Conservation (phyloP, 257 asterid species). For the Solanum dulcamara region DNA sequence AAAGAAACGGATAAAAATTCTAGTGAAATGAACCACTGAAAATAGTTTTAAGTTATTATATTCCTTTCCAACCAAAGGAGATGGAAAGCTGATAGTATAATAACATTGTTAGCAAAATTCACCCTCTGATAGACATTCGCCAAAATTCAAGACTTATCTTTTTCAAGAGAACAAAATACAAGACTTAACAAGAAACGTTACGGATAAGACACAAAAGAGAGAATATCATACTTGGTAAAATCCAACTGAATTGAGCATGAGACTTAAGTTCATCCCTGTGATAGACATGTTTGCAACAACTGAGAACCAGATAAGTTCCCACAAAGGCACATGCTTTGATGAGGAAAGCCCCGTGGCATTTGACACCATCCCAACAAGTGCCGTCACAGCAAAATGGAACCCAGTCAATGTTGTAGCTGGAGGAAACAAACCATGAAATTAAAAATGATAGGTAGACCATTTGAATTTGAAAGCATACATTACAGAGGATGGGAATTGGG, state of each 20-base stretch:
- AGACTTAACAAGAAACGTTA: background rate
- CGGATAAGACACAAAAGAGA: background rate
- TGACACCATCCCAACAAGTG: constrained; percentile 86
- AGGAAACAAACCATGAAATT: constrained; percentile 1
- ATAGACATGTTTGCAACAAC: constrained; percentile 87
- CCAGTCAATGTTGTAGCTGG: constrained; percentile 97
- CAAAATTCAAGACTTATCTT: background rate
- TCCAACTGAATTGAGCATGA: constrained; percentile 98
- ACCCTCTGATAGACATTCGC: background rate
- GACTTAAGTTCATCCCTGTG: constrained; percentile 96
- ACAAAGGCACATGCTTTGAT: constrained; percentile 81
- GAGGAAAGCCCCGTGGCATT: constrained; percentile 83
- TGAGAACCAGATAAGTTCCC: constrained; percentile 99
- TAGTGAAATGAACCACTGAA: background rate
- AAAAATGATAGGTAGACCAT: background rate
- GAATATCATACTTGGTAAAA: constrained; percentile 72
- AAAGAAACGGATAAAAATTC: background rate
- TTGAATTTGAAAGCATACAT: background rate
- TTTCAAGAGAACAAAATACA: background rate
- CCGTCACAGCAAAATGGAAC: constrained; percentile 90
- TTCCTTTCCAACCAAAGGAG: background rate
- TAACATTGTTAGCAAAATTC: background rate
- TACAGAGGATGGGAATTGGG: constrained; percentile 1
- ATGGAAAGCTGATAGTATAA: background rate
- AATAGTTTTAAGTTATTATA: background rate